Evolutionary conservation across 1,284 basidiomycete species (phyloP).

Genomic region (Cutaneotrichosporon cavernicola): DNA sequence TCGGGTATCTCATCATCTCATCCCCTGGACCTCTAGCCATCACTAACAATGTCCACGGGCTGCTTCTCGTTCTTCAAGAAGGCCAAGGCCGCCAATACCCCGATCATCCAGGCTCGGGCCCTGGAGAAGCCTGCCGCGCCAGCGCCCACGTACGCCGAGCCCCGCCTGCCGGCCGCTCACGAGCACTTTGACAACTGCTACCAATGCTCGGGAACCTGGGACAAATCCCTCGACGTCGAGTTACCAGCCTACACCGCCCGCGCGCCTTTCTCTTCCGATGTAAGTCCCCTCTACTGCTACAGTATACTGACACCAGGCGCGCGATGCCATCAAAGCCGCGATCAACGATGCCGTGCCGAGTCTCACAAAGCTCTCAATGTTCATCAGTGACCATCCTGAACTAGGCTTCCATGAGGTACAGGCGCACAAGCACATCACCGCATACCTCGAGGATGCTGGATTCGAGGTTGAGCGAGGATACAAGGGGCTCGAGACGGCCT

Average conservation of each 20-base stretch:
- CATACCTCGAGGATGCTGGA: constrained; percentile 36
- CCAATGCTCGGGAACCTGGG: neutral
- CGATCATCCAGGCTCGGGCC: neutral
- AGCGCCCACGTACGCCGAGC: neutral
- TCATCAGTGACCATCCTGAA: constrained; percentile 48
- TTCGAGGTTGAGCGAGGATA: constrained; percentile 33
- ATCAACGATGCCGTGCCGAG: constrained; percentile 20
- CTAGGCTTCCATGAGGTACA: constrained; percentile 39
- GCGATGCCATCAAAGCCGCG: constrained; percentile 18
- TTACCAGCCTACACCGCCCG: constrained; percentile 6
- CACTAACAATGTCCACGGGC: constrained; percentile 2
- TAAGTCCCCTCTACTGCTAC: neutral
- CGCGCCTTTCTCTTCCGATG: neutral
- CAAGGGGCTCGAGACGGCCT: constrained; percentile 60
- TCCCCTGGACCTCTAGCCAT: neutral
- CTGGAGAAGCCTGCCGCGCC: neutral
- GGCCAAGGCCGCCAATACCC: neutral
- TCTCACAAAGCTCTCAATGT: constrained; percentile 46
- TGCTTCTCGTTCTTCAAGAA: constrained; percentile 9
- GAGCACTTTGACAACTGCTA: constrained; percentile 10
- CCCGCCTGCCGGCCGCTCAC: constrained; percentile 3
- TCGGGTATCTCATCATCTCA: neutral
- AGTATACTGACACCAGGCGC: constrained; percentile 14
- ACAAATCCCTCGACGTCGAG: neutral
- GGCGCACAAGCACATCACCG: constrained; percentile 34